A percentile compares a stretch with the other conserved stretches of the same genome.
Evolutionary conservation across 2,329 filamentous ascomycete genomes (phyloP).

Genomic region (Fusarium mangiferae): DNA sequence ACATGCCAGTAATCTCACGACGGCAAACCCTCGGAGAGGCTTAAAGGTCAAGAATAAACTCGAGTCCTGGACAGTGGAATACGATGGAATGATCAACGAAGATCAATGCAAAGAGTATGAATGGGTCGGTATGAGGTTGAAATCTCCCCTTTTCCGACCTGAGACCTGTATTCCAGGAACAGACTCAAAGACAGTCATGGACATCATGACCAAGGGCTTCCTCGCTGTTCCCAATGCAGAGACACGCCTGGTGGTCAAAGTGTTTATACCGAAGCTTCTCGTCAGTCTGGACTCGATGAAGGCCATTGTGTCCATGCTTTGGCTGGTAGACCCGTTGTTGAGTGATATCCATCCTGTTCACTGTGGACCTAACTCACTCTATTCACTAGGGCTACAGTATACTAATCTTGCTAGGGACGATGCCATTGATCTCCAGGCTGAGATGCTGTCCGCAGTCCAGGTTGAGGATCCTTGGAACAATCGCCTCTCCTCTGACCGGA

Average conservation of each 20-base stretch:
- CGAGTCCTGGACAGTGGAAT: constrained; percentile 11
- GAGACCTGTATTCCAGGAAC: background rate
- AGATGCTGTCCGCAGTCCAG: constrained; percentile 3
- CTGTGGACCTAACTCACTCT: constrained; percentile 27
- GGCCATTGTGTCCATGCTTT: constrained; percentile 18
- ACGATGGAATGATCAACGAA: constrained; percentile 14
- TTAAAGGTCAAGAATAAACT: background rate
- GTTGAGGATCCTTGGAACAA: constrained; percentile 34
- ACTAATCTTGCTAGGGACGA: constrained; percentile 6
- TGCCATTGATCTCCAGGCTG: constrained; percentile 2
- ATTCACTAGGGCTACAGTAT: constrained; percentile 33
- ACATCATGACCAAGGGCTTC: background rate
- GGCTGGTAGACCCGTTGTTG: constrained; percentile 26
- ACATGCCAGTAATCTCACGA: background rate
- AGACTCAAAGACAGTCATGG: background rate
- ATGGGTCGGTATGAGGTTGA: constrained; percentile 29
- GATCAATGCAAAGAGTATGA: constrained; percentile 9
- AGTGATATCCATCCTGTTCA: constrained; percentile 23
- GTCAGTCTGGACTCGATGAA: constrained; percentile 13
- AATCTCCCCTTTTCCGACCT: constrained; percentile 8
- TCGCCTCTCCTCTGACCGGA: constrained; percentile 19
- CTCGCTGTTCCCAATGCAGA: constrained; percentile 21
- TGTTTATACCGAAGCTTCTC: background rate
- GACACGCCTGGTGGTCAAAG: constrained; percentile 12
- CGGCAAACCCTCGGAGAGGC: background rate